Evolutionary conservation across 2,329 filamentous ascomycete species (phyloP).

Genomic region (Diaporthe batatas): DNA sequence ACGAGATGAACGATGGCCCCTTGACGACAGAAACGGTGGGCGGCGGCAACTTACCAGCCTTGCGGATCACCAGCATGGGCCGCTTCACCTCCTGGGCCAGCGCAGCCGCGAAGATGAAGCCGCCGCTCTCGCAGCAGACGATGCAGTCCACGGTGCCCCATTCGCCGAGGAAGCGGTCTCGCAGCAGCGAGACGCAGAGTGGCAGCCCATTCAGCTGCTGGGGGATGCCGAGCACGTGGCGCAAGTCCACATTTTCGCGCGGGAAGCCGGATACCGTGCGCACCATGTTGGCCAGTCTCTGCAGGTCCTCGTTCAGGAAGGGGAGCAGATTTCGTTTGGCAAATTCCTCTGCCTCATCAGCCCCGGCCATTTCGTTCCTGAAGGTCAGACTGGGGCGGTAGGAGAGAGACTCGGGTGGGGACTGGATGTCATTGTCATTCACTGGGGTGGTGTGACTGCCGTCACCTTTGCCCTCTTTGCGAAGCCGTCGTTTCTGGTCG

Average conservation of each 20-base stretch:
- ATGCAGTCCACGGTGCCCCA: conserved; percentile 63
- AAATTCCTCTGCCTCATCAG: conserved; percentile 56
- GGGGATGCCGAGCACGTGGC: conserved; percentile 68
- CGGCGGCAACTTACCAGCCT: conserved; percentile 70
- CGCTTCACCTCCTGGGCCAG: conserved; percentile 58
- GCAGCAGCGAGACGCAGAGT: conserved; percentile 65
- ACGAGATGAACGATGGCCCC: conserved; percentile 66
- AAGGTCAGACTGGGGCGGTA: conserved; percentile 62
- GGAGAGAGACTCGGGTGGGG: conserved; percentile 2
- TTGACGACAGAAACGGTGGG: conserved; percentile 65
- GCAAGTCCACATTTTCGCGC: conserved; percentile 64
- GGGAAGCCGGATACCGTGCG: conserved; percentile 64
- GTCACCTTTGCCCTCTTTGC: conserved; percentile 48
- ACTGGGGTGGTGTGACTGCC: conserved; percentile 43
- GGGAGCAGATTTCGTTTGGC: conserved; percentile 57
- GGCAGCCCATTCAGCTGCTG: conserved; percentile 64
- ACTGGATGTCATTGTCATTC: conserved; percentile 38
- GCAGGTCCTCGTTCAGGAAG: conserved; percentile 60
- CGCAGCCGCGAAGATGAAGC: conserved; percentile 67
- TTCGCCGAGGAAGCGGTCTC: conserved; percentile 58
- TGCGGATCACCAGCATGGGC: conserved; percentile 65
- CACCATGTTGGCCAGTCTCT: conserved; percentile 64
- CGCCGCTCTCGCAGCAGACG: conserved; percentile 68
- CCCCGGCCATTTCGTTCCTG: conserved; percentile 62
- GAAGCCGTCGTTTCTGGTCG: conserved; percentile 52